A percentile compares a stretch with the other conserved stretches of the same genome.
Conservation (phyloP, 192 early-diverging fungal genomes). For the Geosiphon pyriformis region DNA sequence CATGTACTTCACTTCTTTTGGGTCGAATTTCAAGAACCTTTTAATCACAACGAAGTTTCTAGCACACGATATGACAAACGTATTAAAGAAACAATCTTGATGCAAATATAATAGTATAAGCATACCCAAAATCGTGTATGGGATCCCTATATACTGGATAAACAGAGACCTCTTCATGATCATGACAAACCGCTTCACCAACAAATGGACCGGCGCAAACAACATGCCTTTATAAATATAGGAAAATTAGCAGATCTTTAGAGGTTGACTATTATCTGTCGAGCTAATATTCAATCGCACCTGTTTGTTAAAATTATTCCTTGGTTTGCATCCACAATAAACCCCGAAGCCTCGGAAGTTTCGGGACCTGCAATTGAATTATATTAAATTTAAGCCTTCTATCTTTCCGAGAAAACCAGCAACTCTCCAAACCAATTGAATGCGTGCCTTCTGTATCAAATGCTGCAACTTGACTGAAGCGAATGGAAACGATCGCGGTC, state of each 20-base stretch:
- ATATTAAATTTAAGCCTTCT: background rate
- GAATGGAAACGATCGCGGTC: conserved; percentile 72
- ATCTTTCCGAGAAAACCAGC: too few species aligned
- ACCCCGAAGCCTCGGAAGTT: conserved; percentile 63
- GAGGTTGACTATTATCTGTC: too few species aligned
- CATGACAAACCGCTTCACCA: conserved; percentile 66
- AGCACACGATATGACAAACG: too few species aligned
- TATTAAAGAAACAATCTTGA: too few species aligned
- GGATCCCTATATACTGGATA: conserved; percentile 74
- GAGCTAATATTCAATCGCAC: too few species aligned
- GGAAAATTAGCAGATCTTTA: too few species aligned
- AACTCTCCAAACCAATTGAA: background rate
- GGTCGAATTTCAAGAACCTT: conserved; percentile 75
- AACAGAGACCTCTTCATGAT: conserved; percentile 71
- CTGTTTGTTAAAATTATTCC: conserved; percentile 76
- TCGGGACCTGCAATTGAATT: conserved; percentile 20
- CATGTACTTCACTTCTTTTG: conserved; percentile 62
- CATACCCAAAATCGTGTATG: conserved; percentile 81
- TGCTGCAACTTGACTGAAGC: conserved; percentile 67
- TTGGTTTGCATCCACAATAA: conserved; percentile 67
- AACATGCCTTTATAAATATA: too few species aligned
- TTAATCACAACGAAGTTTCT: too few species aligned
- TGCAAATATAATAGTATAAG: too few species aligned
- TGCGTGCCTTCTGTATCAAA: conserved; percentile 74
- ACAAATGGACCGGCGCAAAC: conserved; percentile 68